Base-by-base conservation (phyloP, 257 asterid genomes). In the Nicotiana obtusifolia region DNA sequence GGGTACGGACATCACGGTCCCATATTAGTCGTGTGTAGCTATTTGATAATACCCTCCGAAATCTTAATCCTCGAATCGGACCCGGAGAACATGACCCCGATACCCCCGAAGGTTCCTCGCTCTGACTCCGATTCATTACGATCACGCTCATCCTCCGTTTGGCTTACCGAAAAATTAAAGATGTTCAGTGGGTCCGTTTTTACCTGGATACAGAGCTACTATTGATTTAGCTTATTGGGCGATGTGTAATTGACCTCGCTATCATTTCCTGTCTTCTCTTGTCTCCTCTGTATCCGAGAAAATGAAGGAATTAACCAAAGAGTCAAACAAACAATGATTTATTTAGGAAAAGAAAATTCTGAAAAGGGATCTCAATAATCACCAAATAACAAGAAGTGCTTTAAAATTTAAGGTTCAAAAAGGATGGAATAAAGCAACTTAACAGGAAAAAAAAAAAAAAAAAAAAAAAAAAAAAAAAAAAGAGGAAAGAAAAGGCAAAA, bases 381-480 rank as follows among this genome's bases (percentile, higher is more conserved):
- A 81, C 82, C 85, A 84, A 84, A 82, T 85, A 85, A 87, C 80
- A 80, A 81, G 81, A 64, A 81, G 59, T 80, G 53, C 83, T 61
- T 49, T 60, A 77, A 67, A 83, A 76, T 61, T 64, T 78, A 65
- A 80, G 54, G 79, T 73, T 73, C 28, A 35, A 24, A 44, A 73
- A 73, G 31, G 79, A 24, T 37, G 16, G 61, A 41, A 73, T 24
- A 73, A 73, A 47, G 61, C 81, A 64, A 61, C 28, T 16, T 24
- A 24, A 22, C 60, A 26, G 68, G 16, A 15, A 4, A 31, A 53
- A 64, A 31, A 7, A n/a, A 11, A 33, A 15, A n/a, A 17, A 57
- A 59, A 15, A 33, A 2, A 35, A 35, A 15, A 30, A 26, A 69
- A 64, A 31, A 7, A 14, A 11, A 33, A 15, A n/a, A 17, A 57